These are phyloP conservation scores for Coemansia sp. DNA, from an alignment of 192 early-diverging fungal species.

Conservation along the genomic window DNA sequence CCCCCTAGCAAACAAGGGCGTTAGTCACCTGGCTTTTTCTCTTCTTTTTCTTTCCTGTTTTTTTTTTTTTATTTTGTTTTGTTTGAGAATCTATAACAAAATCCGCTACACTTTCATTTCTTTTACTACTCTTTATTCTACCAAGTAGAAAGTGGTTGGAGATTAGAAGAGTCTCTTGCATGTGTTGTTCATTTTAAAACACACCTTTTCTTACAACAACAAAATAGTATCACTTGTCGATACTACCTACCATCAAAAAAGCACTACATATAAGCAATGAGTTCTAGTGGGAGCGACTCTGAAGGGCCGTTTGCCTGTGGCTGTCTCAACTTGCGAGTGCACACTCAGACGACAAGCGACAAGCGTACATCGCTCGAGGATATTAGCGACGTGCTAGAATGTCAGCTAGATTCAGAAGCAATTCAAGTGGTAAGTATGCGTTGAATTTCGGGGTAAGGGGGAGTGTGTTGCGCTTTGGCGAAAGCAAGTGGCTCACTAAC, in stretches of 20 bases:
- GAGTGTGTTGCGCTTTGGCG: background rate
- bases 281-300: conserved; percentile 9
- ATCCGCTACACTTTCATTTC: background rate
- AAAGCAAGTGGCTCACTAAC: background rate
- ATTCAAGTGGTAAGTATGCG: conserved; percentile 40
- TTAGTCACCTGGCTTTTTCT: conserved; percentile 7
- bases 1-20: background rate
- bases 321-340: conserved; percentile 45
- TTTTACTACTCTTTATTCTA: background rate
- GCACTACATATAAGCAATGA: background rate
- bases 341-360: conserved; percentile 20
- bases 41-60: conserved; percentile 14
- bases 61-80: background rate
- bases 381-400: conserved; percentile 40
- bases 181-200: background rate
- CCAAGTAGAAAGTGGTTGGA: background rate
- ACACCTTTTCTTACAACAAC: background rate
- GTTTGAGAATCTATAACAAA: background rate
- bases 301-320: conserved; percentile 19
- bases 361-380: conserved; percentile 35
- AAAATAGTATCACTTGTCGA: conserved; percentile 1
- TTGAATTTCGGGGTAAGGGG: background rate
- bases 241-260: conserved; percentile 9
- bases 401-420: conserved; percentile 27
- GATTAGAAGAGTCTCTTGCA: background rate